Evolutionary conservation across 768 basidiomycete genomes (phyloP).

Genomic region (Amanita pallidorosea): DNA sequence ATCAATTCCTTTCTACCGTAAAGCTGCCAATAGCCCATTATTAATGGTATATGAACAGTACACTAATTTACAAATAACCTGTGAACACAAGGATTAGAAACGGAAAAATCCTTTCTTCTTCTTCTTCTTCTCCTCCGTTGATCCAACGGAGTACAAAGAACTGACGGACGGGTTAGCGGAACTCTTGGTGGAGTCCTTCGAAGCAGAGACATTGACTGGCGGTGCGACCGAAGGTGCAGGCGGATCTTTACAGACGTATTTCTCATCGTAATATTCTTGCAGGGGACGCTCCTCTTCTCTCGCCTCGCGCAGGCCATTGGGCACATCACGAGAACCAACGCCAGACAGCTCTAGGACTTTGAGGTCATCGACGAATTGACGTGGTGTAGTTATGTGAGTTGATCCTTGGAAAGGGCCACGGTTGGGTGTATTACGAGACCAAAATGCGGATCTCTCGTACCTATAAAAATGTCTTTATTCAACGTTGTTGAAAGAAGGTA

Average conservation of each 20-base stretch:
- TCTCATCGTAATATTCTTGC: conserved; percentile 75
- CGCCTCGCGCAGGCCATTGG: conserved; percentile 54
- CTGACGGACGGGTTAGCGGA: conserved; percentile 22
- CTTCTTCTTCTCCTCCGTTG: conserved; percentile 48
- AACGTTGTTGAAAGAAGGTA: conserved; percentile 67
- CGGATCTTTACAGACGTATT: conserved; percentile 59
- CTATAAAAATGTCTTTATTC: conserved; percentile 87
- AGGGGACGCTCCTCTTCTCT: conserved; percentile 36
- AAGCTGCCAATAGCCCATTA: background rate
- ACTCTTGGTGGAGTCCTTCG: conserved; percentile 31
- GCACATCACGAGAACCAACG: conserved; percentile 61
- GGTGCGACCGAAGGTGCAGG: conserved; percentile 38
- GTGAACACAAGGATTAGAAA: conserved; percentile 25
- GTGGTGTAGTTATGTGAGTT: conserved; percentile 78
- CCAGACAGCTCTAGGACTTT: conserved; percentile 83
- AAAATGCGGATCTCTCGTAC: conserved; percentile 27
- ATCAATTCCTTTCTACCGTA: background rate
- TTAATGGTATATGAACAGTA: conserved; percentile 11
- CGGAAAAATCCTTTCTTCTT: conserved; percentile 72
- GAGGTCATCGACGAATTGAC: conserved; percentile 77
- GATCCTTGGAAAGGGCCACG: conserved; percentile 53
- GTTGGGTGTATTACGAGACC: background rate
- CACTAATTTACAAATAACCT: conserved; percentile 5
- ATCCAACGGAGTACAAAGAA: conserved; percentile 18
- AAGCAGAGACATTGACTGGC: conserved; percentile 22